phyloP scores from a whole-genome alignment of 2,329 filamentous ascomycete genomes.

The Fusarium tanahbumbuense region DNA sequence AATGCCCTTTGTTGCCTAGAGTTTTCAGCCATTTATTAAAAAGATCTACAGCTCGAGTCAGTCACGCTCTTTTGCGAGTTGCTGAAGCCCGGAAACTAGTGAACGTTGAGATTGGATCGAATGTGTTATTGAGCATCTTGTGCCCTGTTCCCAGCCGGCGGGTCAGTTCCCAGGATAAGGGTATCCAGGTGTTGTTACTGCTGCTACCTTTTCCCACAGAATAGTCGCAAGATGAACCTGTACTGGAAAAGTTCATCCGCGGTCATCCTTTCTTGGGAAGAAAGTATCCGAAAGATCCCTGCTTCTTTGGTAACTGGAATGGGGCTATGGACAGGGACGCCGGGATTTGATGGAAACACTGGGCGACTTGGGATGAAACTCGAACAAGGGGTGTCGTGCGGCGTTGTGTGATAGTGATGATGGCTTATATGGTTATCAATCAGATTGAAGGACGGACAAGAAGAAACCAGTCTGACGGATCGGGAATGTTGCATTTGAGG shows the following conservation, averaged over 20 bases:
- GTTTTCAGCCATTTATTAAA: neutral
- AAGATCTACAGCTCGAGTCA: slow-evolving; percentile 25
- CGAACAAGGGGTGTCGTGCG: slow-evolving; percentile 7
- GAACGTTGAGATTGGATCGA: slow-evolving; percentile 37
- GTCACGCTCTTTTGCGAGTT: slow-evolving; percentile 7
- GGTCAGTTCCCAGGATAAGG: slow-evolving; percentile 10
- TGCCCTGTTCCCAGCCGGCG: slow-evolving; percentile 23
- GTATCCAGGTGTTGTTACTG: neutral
- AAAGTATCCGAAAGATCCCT: slow-evolving; percentile 33
- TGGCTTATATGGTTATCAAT: slow-evolving; percentile 5
- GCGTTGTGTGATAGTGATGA: slow-evolving; percentile 5
- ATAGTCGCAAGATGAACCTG: slow-evolving; percentile 22
- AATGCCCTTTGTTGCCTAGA: neutral
- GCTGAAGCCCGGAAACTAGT: slow-evolving; percentile 10
- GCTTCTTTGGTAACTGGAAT: slow-evolving; percentile 4
- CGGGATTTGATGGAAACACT: slow-evolving; percentile 21
- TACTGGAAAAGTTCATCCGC: slow-evolving; percentile 34
- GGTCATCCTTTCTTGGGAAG: slow-evolving; percentile 17
- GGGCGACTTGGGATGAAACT: slow-evolving; percentile 39
- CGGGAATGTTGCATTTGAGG: slow-evolving; percentile 13
- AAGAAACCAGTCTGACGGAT: slow-evolving; percentile 20
- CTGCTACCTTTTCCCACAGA: neutral
- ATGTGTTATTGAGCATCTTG: neutral
- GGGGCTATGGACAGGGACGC: slow-evolving; percentile 6
- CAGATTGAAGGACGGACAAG: neutral